These are phyloP conservation scores for Thozetella sp. DNA, from an alignment of 495 filamentous ascomycete species.

Conservation along the genomic window DNA sequence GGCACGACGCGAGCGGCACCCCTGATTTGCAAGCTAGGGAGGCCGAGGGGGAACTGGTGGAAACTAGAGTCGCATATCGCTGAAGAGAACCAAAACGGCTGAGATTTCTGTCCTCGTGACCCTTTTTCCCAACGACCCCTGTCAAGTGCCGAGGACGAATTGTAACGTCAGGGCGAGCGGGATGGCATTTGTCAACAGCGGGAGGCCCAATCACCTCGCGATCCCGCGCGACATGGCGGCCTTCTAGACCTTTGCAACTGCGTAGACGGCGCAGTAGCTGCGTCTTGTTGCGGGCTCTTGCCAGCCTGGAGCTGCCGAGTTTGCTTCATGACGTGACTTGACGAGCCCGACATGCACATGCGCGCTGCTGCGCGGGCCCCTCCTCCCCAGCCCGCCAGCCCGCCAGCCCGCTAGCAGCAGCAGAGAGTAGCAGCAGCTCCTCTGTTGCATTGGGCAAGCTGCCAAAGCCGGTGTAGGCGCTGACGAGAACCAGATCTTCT, in stretches of 20 bases:
- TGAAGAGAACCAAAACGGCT: not conserved
- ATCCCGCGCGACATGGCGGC: not conserved
- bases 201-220: not conserved
- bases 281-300: not conserved
- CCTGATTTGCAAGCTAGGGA: not conserved
- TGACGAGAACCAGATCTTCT: not conserved
- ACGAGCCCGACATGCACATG: not conserved
- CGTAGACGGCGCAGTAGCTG: not conserved
- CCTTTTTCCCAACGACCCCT: slow-evolving; percentile 1
- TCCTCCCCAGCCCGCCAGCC: no score
- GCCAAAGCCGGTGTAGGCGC: not conserved
- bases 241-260: not conserved
- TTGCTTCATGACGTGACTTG: not conserved
- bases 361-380: not conserved
- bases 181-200: not conserved
- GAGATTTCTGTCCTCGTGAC: not conserved
- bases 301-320: not conserved
- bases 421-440: no score
- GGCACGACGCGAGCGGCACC: not conserved
- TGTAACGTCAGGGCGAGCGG: not conserved
- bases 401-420: no score
- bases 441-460: not conserved
- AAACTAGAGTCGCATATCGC: not conserved
- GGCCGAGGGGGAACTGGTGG: not conserved
- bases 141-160: slow-evolving; percentile 3